Base-by-base conservation (phyloP, 2,329 filamentous ascomycete genomes). In the Pseudogymnoascus sp. region DNA sequence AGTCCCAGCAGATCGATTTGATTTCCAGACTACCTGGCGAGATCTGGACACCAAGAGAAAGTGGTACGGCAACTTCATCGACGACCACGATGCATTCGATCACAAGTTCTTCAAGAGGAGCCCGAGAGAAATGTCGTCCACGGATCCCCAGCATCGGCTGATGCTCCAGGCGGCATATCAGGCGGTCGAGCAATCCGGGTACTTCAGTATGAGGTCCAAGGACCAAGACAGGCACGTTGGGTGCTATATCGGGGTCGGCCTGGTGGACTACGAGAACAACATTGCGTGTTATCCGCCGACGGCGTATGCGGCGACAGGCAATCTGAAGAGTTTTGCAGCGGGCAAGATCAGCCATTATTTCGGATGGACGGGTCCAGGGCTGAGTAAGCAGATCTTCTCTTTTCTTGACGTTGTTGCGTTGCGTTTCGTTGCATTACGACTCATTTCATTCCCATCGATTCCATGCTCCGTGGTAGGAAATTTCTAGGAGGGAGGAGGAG, bases 291-390 rank as follows among this genome's bases (percentile, higher is more conserved):
- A 67, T 34, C 37, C 5, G 6, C 61, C 10, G 62, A 51, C 10
- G 61, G 63, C 26, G 62, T 63, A 61, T 34, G 8, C 47, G 5
- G 34, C 61, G 8, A 18, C 37, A 5, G 72, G 73, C 3, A 74
- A 69, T 18, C 36, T 68, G 10, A 66, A 69, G 29, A 66, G 67
- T 8, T 75, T 74, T 61, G 64, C 71, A 12, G 66, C 67, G 12
- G 73, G 72, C 7, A 63, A 72, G 0, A 64, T 77, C 0, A n/a
- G 65, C 75, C 23, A 77, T 62, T 68, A 72, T 47, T 77, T 76
- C 45, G 72, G 75, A 2, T 75, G 74, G 69, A 73, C 68, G 0
- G 76, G 76, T 0, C 76, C 77, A 1, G 66, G 26, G 26, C 5
- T 29, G 26, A 29, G 26, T 29, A 29, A 29, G 26, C 26, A 29